A percentile compares a stretch with the other conserved stretches of the same genome.
phyloP scores from a whole-genome alignment of 2,329 filamentous ascomycete genomes.

The Neonectria neomacrospora region DNA sequence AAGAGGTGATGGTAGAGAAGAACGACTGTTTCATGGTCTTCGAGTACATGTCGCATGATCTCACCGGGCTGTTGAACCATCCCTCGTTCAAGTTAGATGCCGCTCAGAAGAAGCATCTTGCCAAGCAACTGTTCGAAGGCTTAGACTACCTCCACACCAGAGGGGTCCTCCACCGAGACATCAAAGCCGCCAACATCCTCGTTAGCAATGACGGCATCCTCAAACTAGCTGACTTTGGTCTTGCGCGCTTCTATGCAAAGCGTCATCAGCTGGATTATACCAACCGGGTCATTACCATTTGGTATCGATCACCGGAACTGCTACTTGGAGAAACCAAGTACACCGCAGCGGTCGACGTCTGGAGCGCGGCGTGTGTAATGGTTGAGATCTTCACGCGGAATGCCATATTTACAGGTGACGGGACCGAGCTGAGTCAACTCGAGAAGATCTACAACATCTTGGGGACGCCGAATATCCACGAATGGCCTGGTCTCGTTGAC shows the following conservation, averaged over 20 bases:
- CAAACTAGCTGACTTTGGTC: constrained; percentile 94
- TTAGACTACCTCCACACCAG: constrained; percentile 92
- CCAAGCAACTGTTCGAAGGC: constrained; percentile 91
- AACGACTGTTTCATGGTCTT: constrained; percentile 99
- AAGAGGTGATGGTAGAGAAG: constrained; percentile 97
- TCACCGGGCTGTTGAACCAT: constrained; percentile 95
- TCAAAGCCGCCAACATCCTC: constrained; percentile 97
- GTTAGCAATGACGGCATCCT: constrained; percentile 89
- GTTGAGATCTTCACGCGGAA: constrained; percentile 95
- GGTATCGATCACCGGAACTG: constrained; percentile 84
- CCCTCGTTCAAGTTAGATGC: constrained; percentile 87
- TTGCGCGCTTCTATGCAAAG: constrained; percentile 96
- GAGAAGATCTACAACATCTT: constrained; percentile 96
- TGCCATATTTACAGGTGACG: constrained; percentile 95
- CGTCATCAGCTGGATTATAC: constrained; percentile 93
- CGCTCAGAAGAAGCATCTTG: constrained; percentile 91
- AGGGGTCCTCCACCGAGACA: constrained; percentile 95
- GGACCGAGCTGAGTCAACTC: constrained; percentile 93
- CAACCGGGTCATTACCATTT: constrained; percentile 98
- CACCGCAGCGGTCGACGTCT: constrained; percentile 90
- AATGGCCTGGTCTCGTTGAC: constrained; percentile 91
- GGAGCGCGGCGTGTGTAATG: constrained; percentile 97
- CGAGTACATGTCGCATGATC: constrained; percentile 94
- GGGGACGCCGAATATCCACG: constrained; percentile 83
- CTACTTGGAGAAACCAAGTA: constrained; percentile 91